phyloP scores from a whole-genome alignment of 345 rosid genomes.

The Mangifera indica region DNA sequence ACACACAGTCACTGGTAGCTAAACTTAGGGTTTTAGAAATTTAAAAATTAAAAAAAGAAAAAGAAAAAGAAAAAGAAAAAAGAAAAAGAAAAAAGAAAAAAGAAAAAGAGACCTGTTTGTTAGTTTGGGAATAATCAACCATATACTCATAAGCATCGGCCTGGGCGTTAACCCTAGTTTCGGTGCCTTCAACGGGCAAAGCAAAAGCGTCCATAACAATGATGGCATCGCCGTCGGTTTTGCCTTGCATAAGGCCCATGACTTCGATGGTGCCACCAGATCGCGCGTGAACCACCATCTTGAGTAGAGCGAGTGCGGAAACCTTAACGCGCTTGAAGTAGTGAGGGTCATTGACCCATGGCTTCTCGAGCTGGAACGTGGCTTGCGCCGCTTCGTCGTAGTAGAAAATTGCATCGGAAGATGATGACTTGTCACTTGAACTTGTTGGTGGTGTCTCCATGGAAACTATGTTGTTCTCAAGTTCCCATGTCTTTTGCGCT shows the following conservation, averaged over 20 bases:
- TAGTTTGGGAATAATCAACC: slow-evolving; percentile 98
- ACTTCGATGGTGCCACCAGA: slow-evolving; percentile 99
- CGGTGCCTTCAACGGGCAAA: slow-evolving; percentile 99
- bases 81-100: background rate
- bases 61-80: background rate
- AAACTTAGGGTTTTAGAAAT: background rate
- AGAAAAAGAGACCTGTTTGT: slow-evolving; percentile 65
- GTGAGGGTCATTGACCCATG: slow-evolving; percentile 91
- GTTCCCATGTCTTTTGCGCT: slow-evolving; percentile 98
- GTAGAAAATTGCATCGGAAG: slow-evolving; percentile 80
- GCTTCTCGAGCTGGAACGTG: slow-evolving; percentile 86
- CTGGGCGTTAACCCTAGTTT: slow-evolving; percentile 97
- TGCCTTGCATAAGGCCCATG: slow-evolving; percentile 99
- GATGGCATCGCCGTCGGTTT: slow-evolving; percentile 91
- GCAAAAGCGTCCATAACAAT: slow-evolving; percentile 99
- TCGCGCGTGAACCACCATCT: slow-evolving; percentile 99
- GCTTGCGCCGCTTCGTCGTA: slow-evolving; percentile 65
- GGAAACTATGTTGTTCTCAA: slow-evolving; percentile 80
- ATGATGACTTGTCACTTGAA: slow-evolving; percentile 26
- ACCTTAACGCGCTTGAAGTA: slow-evolving; percentile 96
- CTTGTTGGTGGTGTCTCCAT: slow-evolving; percentile 42
- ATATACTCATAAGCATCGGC: slow-evolving; percentile 99
- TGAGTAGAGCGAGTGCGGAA: slow-evolving; percentile 95
- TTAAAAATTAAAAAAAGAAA: background rate
- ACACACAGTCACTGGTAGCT: too few species aligned